Conservation (phyloP, 495 filamentous ascomycete genomes). For the Echria macrotheca region DNA sequence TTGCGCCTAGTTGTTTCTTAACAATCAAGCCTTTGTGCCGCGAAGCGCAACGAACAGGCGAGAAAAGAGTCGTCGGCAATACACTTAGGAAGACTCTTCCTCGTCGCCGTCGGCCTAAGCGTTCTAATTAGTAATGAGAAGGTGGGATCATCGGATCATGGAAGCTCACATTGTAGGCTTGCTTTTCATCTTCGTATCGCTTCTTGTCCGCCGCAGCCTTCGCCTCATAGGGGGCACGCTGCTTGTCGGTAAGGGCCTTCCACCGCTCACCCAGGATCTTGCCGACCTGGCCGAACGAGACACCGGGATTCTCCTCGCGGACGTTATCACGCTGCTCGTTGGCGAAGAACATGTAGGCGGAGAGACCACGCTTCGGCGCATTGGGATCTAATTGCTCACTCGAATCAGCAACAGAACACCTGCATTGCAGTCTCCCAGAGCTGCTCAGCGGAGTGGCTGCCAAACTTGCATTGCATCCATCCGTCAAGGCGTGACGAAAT, state of each 20-base stretch:
- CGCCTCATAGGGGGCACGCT: constrained; percentile 86
- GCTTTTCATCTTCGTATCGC: constrained; percentile 97
- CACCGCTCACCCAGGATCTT: constrained; percentile 96
- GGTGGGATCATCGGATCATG: constrained; percentile 3
- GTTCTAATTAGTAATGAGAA: constrained; percentile 14
- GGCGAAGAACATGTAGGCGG: constrained; percentile 99
- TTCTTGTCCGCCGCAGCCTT: constrained; percentile 97
- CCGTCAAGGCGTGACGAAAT: too few relatives aligned
- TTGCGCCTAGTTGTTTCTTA: constrained; percentile 20
- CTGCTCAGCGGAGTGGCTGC: too few relatives aligned
- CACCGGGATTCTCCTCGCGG: constrained; percentile 95
- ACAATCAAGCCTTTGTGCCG: constrained; percentile 26
- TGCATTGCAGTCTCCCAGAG: background rate
- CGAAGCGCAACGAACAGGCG: constrained; percentile 27
- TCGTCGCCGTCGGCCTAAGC: constrained; percentile 47
- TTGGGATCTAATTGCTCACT: constrained; percentile 69
- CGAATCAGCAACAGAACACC: background rate
- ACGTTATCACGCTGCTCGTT: constrained; percentile 98
- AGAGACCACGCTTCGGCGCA: constrained; percentile 97
- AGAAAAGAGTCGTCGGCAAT: constrained; percentile 28
- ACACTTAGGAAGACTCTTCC: constrained; percentile 33
- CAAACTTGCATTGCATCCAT: too few relatives aligned
- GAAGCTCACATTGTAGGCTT: constrained; percentile 74
- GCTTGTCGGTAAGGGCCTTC: constrained; percentile 88
- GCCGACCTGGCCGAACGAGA: constrained; percentile 95